Evolutionary conservation across 331 rosid species (phyloP).

Genomic region (Spiraea crenata): DNA sequence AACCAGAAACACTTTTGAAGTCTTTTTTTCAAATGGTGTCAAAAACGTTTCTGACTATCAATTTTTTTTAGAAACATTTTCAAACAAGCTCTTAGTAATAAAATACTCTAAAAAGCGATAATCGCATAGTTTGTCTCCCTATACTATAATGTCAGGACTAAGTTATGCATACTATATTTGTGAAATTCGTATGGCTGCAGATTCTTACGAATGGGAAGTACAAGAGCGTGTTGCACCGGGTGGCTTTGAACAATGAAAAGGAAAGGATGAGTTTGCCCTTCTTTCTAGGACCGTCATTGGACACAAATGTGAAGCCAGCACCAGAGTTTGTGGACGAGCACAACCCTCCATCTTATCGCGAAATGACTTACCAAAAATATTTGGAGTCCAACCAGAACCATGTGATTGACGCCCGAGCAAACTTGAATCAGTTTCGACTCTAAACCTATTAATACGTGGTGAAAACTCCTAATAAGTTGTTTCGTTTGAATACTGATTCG

Average conservation of each 20-base stretch:
- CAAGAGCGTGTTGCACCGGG: conserved; percentile 6
- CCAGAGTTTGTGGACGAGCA: neutral
- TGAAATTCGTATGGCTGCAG: neutral
- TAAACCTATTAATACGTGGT: no score
- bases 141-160: no score
- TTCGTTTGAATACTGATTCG: no score
- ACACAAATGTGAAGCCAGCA: neutral
- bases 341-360: neutral
- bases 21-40: no score
- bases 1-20: no score
- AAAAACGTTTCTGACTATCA: no score
- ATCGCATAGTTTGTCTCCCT: no score
- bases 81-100: no score
- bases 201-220: conserved; percentile 3
- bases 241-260: neutral
- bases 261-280: conserved; percentile 5
- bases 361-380: neutral
- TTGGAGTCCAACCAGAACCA: neutral
- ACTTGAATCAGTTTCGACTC: no score
- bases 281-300: conserved; percentile 2
- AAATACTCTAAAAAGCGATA: no score
- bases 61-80: no score
- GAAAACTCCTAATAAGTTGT: no score
- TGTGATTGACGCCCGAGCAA: neutral
- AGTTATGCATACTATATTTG: neutral